phyloP scores from a whole-genome alignment of 2,329 filamentous ascomycete genomes.

The Coleophoma crateriformis region DNA sequence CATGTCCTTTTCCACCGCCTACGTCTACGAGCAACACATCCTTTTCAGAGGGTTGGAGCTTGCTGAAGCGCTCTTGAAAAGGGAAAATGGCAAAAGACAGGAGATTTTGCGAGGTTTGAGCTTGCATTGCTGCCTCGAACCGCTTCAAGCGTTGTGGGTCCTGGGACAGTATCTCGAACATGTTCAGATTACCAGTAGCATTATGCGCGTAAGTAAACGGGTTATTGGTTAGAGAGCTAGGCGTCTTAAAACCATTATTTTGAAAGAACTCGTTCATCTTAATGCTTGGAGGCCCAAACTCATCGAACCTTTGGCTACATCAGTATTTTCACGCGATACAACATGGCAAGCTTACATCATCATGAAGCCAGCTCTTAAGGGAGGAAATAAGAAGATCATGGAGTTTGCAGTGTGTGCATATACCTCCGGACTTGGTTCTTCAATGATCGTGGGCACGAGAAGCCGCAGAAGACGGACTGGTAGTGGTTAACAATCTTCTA shows the following conservation, averaged over 20 bases:
- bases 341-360: too few relatives aligned
- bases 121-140: slow-evolving; percentile 23
- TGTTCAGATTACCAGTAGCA: slow-evolving; percentile 13
- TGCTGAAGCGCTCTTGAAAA: slow-evolving; percentile 8
- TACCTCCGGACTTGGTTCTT: slow-evolving; percentile 11
- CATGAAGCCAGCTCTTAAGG: too few relatives aligned
- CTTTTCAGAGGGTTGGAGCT: slow-evolving; percentile 13
- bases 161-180: slow-evolving; percentile 21
- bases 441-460: slow-evolving; percentile 10
- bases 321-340: too few relatives aligned
- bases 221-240: slow-evolving; percentile 9
- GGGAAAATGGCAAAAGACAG: slow-evolving; percentile 10
- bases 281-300: slow-evolving; percentile 5
- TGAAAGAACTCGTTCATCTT: slow-evolving; percentile 17
- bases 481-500: background rate
- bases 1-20: slow-evolving; percentile 11
- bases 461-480: slow-evolving; percentile 20
- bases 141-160: slow-evolving; percentile 18
- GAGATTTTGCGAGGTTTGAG: slow-evolving; percentile 8
- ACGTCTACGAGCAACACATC: slow-evolving; percentile 17
- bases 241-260: slow-evolving; percentile 14
- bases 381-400: slow-evolving; percentile 11
- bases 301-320: slow-evolving; percentile 14
- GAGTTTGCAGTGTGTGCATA: slow-evolving; percentile 20
- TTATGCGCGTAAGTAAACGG: slow-evolving; percentile 9